phyloP scores from a whole-genome alignment of 1,284 basidiomycete species.

The Neotropicomus parvogracilis region DNA sequence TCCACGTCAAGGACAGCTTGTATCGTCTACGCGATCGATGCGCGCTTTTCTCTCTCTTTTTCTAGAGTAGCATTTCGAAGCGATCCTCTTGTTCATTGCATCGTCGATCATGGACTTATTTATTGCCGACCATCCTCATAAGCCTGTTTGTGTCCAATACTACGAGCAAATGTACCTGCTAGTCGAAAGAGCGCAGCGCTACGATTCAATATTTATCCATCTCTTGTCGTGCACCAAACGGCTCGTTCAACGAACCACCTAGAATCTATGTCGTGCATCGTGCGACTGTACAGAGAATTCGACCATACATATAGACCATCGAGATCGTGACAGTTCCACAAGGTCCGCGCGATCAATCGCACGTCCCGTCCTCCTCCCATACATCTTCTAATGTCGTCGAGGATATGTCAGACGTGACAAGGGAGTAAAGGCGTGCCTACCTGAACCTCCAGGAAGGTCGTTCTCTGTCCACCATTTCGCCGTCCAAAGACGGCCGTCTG shows the following conservation, averaged over 20 bases:
- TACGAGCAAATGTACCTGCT: conserved; percentile 7
- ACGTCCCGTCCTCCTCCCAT: conserved; percentile 41
- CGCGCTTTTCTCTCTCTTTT: not conserved
- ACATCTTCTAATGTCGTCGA: conserved; percentile 27
- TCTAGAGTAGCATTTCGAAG: conserved; percentile 6
- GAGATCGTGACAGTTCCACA: not conserved
- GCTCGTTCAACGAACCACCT: not conserved
- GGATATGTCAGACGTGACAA: conserved; percentile 14
- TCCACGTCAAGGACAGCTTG: conserved; percentile 5
- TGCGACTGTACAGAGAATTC: not conserved
- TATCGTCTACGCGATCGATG: conserved; percentile 11
- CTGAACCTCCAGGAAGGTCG: conserved; percentile 44
- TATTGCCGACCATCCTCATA: not conserved
- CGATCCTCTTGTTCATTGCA: conserved; percentile 6
- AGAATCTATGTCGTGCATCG: not conserved
- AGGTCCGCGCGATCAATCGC: conserved; percentile 20
- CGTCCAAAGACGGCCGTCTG: conserved; percentile 47
- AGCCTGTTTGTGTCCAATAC: not conserved
- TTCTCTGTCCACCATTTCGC: conserved; percentile 56
- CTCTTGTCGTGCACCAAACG: not conserved
- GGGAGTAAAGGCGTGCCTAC: not conserved
- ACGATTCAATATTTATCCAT: no score
- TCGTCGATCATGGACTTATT: conserved; percentile 26
- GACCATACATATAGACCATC: not conserved
- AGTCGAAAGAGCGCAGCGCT: not conserved